These are phyloP conservation scores for Colletotrichum tanaceti DNA, from an alignment of 2,329 filamentous ascomycete species.

Conservation along the genomic window DNA sequence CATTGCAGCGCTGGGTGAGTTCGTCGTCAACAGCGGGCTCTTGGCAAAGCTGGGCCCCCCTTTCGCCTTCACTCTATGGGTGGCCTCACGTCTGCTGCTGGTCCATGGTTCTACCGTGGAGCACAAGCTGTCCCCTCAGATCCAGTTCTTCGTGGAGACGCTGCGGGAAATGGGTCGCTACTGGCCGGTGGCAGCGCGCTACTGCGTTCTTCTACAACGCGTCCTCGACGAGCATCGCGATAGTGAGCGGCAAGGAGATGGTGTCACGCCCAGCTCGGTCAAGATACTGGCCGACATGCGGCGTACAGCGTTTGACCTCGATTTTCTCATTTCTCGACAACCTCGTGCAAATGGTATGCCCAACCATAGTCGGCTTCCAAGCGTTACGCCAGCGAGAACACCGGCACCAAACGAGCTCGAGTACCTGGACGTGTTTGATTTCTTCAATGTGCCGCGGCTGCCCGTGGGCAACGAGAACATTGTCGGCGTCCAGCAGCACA, in stretches of 20 bases:
- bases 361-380: slow-evolving; percentile 59
- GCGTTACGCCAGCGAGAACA: slow-evolving; percentile 71
- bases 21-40: slow-evolving; percentile 79
- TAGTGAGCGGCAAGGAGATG: slow-evolving; percentile 78
- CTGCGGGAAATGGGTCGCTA: slow-evolving; percentile 82
- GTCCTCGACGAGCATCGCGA: slow-evolving; percentile 89
- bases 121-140: slow-evolving; percentile 81
- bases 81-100: slow-evolving; percentile 85
- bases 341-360: slow-evolving; percentile 58
- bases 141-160: slow-evolving; percentile 84
- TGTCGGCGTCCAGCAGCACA: slow-evolving; percentile 34
- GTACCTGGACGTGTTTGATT: slow-evolving; percentile 92
- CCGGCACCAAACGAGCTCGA: slow-evolving; percentile 86
- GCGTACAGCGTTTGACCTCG: slow-evolving; percentile 87
- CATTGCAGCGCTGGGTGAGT: slow-evolving; percentile 81
- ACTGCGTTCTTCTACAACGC: slow-evolving; percentile 81
- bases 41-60: slow-evolving; percentile 86
- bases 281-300: slow-evolving; percentile 93
- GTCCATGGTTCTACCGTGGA: slow-evolving; percentile 93
- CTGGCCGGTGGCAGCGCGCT: slow-evolving; percentile 88
- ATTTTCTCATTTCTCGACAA: slow-evolving; percentile 88
- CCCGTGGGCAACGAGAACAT: slow-evolving; percentile 58
- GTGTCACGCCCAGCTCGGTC: slow-evolving; percentile 83
- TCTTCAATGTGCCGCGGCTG: slow-evolving; percentile 89
- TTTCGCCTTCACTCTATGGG: slow-evolving; percentile 93